Base-by-base conservation (phyloP, 2,329 filamentous ascomycete species). In the Epichloe elymi region DNA sequence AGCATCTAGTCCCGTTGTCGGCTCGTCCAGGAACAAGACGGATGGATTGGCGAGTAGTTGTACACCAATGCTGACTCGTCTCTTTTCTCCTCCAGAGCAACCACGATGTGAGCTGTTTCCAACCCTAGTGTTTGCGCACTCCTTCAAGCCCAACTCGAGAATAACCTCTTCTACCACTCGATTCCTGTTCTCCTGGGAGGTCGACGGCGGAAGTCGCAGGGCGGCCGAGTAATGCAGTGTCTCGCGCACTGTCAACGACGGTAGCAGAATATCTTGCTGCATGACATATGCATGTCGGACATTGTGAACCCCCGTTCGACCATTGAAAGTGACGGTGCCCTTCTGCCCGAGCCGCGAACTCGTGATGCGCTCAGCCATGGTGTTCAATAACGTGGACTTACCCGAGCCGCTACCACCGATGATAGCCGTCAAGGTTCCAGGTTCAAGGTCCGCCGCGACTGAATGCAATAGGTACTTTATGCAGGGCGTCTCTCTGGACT, bases 31-130 rank as follows among this genome's bases (percentile, higher is more conserved):
- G 63, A 88, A 89, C 6, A 90, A 67, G 1, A 90, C 76, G 5
- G 83, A 87, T 1, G 86, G 86, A 60, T 89, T 90, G 4, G 83
- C 80, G n/a, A 90, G 70, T 51, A 90, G 72, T 64, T 89, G 86
- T 4, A 90, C 85, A 2, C 85, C 86, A 46, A 90, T 86, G 55
- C 83, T 88, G 0, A 83, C 84, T 35, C 86, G 72, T 54, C 86
- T 73, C 69, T 88, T 89, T 63, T 90, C 86, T 3, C 86, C 86
- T 0, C 86, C 86, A 44, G 84, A 88, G 59, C 86, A 89, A 0
- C 85, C 86, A 44, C 85, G 82, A 58, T 88, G 83, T 48, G 78
- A 75, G 51, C 76, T 78, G 57, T 82, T 84, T 1, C 86, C 86
- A 49, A 90, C 85, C 8, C 81, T 71, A 0, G 86, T 90, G 55